These are phyloP conservation scores for Quercus bicolor DNA, from an alignment of 306 rosid species.

Conservation along the genomic window DNA sequence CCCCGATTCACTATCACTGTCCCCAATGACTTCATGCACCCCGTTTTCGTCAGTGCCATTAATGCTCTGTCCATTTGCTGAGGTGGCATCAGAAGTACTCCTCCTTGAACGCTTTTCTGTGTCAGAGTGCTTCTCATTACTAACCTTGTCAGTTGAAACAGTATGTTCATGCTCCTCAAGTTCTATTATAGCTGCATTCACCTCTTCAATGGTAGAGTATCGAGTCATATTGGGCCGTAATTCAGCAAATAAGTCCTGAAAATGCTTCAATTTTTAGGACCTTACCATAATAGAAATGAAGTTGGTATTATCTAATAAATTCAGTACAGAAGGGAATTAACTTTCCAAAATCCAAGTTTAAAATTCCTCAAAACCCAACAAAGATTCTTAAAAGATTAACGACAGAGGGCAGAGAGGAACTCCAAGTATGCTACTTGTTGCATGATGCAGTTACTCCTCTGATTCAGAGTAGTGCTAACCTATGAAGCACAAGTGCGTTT, in stretches of 20 bases:
- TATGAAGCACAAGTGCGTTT: too few species aligned
- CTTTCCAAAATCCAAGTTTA: not conserved
- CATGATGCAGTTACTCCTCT: not conserved
- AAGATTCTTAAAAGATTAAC: not conserved
- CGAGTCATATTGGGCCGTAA: constrained; percentile 91
- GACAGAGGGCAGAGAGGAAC: not conserved
- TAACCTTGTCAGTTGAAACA: constrained; percentile 60
- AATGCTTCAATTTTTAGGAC: constrained; percentile 18
- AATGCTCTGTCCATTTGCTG: constrained; percentile 56
- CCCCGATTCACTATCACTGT: constrained; percentile 81
- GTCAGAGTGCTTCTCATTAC: constrained; percentile 67
- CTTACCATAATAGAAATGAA: not conserved
- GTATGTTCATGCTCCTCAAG: constrained; percentile 76
- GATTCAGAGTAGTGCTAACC: not conserved
- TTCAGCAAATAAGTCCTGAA: constrained; percentile 92
- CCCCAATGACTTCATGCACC: constrained; percentile 60
- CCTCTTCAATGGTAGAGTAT: constrained; percentile 75
- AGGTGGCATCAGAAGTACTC: constrained; percentile 32
- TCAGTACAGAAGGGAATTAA: not conserved
- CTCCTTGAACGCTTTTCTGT: constrained; percentile 58
- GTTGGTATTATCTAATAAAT: not conserved
- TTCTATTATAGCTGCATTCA: constrained; percentile 78
- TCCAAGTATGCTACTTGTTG: not conserved
- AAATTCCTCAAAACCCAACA: not conserved
- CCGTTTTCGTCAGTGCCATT: constrained; percentile 72